Evolutionary conservation across 176 grass and related monocot species (phyloP), one percentile per base, ranked within the genome.

Genomic region (Oryza coarctata): DNA sequence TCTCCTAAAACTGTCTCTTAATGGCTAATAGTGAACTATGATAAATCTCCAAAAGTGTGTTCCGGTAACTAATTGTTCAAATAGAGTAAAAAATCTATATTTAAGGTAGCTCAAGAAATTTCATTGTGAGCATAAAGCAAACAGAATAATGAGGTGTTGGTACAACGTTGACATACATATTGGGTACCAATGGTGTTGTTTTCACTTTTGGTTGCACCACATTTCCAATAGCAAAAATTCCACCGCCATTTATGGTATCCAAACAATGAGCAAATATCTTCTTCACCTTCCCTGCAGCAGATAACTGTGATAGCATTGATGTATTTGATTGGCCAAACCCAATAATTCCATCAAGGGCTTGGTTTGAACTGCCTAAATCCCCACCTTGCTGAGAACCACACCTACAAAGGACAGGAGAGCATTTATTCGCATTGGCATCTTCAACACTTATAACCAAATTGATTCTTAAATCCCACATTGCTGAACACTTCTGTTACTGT

Each of bases 241-340:
- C 96, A 61, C 96, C 96, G 78, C 96, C 96, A 33, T 70, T 88
- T 65, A 85, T 65, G 30, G 93, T 99, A 80, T 99, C 96, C 82
- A 99, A 88, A 74, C 96, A 99, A 80, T 99, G 96, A 52, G 96
- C 52, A 89, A 95, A 99, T 79, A 95, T 81, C 89, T 99, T 99
- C 84, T 79, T 99, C 74, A 95, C 89, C 91, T 99, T 88, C 78
- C 91, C 89, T 28, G 93, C 52, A 65, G 85, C 72, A 87, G 96
- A 89, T 65, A 99, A 70, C 39, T 99, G 96, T 47, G 96, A 94
- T 33, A 99, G 64, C 81, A 94, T 87, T 73, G 96, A 99, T 34
- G 96, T 88, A 85, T 99, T 95, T 83, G 93, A 86, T 77, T 99
- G 87, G n/a, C 96, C 96, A 76, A 99, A 99, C 91, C 96, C 96